Conservation (phyloP, 108 stramenopile genomes). For the Pseudonitzschia pungens region DNA sequence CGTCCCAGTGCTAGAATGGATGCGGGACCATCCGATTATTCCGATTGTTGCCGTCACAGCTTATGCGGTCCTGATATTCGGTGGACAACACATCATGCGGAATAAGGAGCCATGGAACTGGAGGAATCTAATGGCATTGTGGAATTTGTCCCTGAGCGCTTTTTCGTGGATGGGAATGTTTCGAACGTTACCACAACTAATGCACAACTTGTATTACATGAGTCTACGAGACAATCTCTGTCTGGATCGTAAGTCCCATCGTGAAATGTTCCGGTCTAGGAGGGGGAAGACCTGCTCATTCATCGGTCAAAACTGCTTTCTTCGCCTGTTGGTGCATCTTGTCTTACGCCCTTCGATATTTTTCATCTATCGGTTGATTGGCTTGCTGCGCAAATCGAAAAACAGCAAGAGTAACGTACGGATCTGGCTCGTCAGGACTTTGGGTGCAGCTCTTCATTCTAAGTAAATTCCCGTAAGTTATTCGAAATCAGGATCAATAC, state of each 20-base stretch:
- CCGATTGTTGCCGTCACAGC: conserved; percentile 40
- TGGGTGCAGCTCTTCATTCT: conserved; percentile 92
- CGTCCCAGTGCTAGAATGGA: conserved; percentile 41
- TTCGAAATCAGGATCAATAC: background rate
- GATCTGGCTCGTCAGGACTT: conserved; percentile 83
- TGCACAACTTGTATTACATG: conserved; percentile 69
- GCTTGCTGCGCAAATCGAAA: background rate
- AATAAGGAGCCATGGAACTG: conserved; percentile 59
- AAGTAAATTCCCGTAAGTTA: conserved; percentile 81
- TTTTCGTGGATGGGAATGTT: conserved; percentile 88
- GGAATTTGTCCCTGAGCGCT: conserved; percentile 86
- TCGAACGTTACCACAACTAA: conserved; percentile 82
- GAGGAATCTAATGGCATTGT: conserved; percentile 62
- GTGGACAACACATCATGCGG: conserved; percentile 31
- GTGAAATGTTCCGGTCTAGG: no score
- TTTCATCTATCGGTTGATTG: background rate
- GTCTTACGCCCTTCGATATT: background rate
- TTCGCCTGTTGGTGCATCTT: background rate
- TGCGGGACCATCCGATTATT: conserved; percentile 44
- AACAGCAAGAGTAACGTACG: conserved; percentile 43
- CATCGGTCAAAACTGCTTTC: background rate
- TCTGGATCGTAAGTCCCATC: conserved; percentile 55
- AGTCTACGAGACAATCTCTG: conserved; percentile 70
- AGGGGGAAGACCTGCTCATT: background rate
- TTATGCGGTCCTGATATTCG: conserved; percentile 33